Evolutionary conservation across 2,329 filamentous ascomycete species (phyloP).

Genomic region (Fusarium begoniae): DNA sequence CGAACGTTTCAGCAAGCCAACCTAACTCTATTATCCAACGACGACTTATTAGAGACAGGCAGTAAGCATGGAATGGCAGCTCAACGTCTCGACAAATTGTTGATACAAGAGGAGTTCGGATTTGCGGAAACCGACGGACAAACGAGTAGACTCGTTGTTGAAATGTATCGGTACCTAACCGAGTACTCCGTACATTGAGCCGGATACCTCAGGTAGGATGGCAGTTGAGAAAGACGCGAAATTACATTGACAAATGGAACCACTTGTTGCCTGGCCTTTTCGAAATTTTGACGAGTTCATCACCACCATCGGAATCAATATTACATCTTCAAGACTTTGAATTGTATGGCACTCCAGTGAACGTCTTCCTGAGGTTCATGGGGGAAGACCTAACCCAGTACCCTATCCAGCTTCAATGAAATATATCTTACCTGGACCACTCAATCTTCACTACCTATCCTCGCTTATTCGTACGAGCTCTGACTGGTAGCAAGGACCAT

Average conservation of each 20-base stretch:
- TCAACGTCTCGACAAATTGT: slow-evolving; percentile 23
- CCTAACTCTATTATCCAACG: slow-evolving; percentile 25
- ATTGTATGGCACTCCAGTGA: background rate
- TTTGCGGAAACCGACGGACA: slow-evolving; percentile 37
- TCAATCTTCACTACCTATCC: slow-evolving; percentile 3
- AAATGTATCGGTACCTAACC: slow-evolving; percentile 40
- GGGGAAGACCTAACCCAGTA: background rate
- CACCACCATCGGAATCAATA: background rate
- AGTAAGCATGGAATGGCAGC: slow-evolving; percentile 9
- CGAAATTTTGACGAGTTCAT: background rate
- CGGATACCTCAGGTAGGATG: background rate
- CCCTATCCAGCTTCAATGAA: slow-evolving; percentile 1
- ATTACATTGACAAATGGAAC: slow-evolving; percentile 34
- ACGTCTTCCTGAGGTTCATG: background rate
- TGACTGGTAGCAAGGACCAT: slow-evolving; percentile 24
- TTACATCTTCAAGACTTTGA: background rate
- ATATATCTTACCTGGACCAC: background rate
- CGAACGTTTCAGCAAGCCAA: background rate
- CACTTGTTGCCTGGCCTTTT: background rate
- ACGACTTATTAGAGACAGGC: slow-evolving; percentile 4
- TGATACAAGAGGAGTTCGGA: slow-evolving; percentile 15
- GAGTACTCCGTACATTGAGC: slow-evolving; percentile 11
- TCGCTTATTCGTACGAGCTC: slow-evolving; percentile 21
- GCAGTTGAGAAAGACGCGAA: slow-evolving; percentile 34
- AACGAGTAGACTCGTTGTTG: slow-evolving; percentile 21